phyloP scores from a whole-genome alignment of 2,329 filamentous ascomycete species.

The Penicillium sp. region DNA sequence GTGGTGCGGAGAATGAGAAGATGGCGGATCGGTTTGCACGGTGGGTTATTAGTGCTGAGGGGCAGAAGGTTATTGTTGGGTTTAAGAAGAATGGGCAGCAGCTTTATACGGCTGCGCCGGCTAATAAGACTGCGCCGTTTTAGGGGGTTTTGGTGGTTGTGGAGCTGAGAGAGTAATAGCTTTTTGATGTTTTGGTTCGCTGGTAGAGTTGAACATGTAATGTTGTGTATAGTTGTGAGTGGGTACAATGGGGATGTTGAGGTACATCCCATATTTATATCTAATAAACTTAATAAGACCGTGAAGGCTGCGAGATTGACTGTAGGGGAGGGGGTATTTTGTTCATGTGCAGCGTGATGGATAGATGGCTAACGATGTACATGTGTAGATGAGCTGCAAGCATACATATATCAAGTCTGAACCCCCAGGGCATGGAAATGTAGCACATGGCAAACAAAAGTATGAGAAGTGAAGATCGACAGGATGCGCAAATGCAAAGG shows the following conservation, averaged over 20 bases:
- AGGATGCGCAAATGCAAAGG: conserved; percentile 1
- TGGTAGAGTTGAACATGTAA: neutral
- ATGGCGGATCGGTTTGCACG: conserved; percentile 40
- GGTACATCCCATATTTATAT: no score
- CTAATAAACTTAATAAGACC: no score
- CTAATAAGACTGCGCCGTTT: conserved; percentile 13
- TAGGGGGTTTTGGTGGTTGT: neutral
- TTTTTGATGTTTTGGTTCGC: neutral
- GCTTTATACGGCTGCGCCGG: conserved; percentile 41
- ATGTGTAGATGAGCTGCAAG: neutral
- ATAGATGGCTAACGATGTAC: conserved; percentile 5
- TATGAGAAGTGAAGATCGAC: neutral
- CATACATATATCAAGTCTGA: neutral
- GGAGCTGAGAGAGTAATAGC: no score
- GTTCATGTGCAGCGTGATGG: conserved; percentile 3
- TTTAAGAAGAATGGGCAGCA: conserved; percentile 43
- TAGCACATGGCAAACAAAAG: neutral
- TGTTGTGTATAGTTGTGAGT: no score
- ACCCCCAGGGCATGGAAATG: neutral
- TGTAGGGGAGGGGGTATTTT: neutral
- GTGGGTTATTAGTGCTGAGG: conserved; percentile 39
- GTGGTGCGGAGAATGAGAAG: conserved; percentile 34
- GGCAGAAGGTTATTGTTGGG: conserved; percentile 38
- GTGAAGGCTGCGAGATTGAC: neutral
- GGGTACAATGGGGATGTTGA: no score